phyloP scores from a whole-genome alignment of 345 rosid species.

The Excoecaria cochinchinensis region DNA sequence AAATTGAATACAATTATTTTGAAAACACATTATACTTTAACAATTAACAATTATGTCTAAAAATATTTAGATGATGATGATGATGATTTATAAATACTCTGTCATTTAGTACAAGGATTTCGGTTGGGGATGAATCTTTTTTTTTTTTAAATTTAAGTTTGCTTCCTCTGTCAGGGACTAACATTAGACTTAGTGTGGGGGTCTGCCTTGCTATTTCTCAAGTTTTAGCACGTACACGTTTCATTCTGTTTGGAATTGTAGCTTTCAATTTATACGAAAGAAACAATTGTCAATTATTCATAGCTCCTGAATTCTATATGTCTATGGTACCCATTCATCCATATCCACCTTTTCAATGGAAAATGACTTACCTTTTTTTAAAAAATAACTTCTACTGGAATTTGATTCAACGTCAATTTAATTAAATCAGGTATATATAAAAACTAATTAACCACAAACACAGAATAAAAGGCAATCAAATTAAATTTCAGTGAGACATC shows the following conservation, averaged over 20 bases:
- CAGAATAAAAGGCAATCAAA: neutral
- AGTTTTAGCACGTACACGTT: neutral
- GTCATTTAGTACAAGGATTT: too few relatives aligned
- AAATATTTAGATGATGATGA: too few relatives aligned
- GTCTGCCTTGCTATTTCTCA: neutral
- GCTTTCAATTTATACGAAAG: neutral
- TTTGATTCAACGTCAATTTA: neutral
- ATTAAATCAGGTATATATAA: neutral
- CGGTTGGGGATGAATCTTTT: too few relatives aligned
- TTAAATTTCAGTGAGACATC: conserved; percentile 17
- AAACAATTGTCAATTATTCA: too few relatives aligned
- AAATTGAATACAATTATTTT: too few relatives aligned
- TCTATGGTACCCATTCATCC: too few relatives aligned
- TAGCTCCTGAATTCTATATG: too few relatives aligned
- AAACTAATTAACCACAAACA: neutral
- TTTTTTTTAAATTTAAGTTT: neutral
- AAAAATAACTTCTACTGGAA: neutral
- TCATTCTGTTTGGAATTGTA: neutral
- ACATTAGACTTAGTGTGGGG: neutral
- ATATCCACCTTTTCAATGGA: neutral
- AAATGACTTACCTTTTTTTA: neutral
- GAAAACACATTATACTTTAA: too few relatives aligned
- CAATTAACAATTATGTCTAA: too few relatives aligned
- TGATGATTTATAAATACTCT: too few relatives aligned
- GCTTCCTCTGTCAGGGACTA: neutral